phyloP scores from a whole-genome alignment of 2,329 filamentous ascomycete genomes.

The Amauroascus niger region DNA sequence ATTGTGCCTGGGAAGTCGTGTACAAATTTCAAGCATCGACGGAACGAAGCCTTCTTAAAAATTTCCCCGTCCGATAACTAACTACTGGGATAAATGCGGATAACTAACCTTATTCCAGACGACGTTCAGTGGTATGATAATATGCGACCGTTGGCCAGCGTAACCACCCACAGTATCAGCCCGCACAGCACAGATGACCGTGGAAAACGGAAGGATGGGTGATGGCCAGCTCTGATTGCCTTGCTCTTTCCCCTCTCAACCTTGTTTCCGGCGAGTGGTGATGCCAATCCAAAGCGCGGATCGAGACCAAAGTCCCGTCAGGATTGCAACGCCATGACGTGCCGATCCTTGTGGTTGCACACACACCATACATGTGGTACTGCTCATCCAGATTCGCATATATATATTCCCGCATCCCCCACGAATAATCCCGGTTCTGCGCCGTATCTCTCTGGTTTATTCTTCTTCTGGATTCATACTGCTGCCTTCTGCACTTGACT shows the following conservation, averaged over 20 bases:
- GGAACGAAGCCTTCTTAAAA: too few relatives aligned
- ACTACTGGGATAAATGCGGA: too few relatives aligned
- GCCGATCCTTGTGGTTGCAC: not conserved
- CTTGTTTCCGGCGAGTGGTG: not conserved
- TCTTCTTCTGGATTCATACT: not conserved
- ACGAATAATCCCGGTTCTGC: not conserved
- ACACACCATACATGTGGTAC: not conserved
- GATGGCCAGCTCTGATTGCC: not conserved
- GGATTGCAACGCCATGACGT: not conserved
- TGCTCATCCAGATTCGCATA: not conserved
- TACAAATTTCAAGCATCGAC: too few relatives aligned
- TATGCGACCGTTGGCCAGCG: not conserved
- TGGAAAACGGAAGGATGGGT: not conserved
- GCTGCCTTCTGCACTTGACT: not conserved
- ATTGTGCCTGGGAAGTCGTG: too few relatives aligned
- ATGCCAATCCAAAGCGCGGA: not conserved
- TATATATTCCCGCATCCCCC: not conserved
- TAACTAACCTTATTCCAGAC: too few relatives aligned
- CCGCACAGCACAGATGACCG: not conserved
- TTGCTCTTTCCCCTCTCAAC: not conserved
- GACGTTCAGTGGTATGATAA: not conserved
- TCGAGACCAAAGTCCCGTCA: not conserved
- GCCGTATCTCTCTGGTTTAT: not conserved
- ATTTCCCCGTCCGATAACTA: too few relatives aligned
- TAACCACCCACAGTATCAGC: not conserved